These are phyloP conservation scores for Alternaria viburni DNA, from an alignment of 2,329 filamentous ascomycete species.

Conservation along the genomic window DNA sequence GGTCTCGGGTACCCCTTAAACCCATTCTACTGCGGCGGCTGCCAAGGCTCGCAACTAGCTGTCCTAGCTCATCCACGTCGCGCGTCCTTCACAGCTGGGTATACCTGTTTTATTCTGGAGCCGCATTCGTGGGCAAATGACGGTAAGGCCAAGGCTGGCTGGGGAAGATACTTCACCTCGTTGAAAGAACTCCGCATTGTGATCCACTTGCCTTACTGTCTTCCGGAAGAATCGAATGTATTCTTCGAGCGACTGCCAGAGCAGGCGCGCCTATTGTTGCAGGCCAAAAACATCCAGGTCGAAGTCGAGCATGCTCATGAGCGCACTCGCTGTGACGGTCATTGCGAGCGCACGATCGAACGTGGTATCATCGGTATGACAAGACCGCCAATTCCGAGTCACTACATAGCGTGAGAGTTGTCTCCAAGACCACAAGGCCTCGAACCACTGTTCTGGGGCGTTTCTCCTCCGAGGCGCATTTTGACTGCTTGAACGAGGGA, in stretches of 20 bases:
- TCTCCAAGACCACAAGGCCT: not conserved
- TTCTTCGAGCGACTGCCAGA: not conserved
- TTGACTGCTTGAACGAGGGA: not conserved
- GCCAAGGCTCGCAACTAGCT: not conserved
- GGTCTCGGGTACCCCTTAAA: not conserved
- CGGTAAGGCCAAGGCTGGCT: not conserved
- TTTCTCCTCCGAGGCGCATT: not conserved
- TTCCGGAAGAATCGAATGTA: not conserved
- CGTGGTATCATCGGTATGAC: not conserved
- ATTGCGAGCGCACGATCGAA: not conserved
- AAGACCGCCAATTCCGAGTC: not conserved
- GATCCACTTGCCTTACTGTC: not conserved
- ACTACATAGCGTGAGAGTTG: not conserved
- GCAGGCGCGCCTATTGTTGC: not conserved
- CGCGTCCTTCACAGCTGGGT: not conserved
- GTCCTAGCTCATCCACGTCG: not conserved
- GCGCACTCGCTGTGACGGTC: not conserved
- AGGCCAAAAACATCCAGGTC: not conserved
- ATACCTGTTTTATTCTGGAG: not conserved
- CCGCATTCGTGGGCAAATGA: not conserved
- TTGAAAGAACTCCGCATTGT: not conserved
- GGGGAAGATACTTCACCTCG: not conserved
- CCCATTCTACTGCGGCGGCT: not conserved
- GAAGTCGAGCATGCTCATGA: not conserved
- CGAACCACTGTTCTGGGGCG: not conserved